These are phyloP conservation scores for Dactylellina leptospora DNA, from an alignment of 2,329 filamentous ascomycete genomes.

Conservation along the genomic window DNA sequence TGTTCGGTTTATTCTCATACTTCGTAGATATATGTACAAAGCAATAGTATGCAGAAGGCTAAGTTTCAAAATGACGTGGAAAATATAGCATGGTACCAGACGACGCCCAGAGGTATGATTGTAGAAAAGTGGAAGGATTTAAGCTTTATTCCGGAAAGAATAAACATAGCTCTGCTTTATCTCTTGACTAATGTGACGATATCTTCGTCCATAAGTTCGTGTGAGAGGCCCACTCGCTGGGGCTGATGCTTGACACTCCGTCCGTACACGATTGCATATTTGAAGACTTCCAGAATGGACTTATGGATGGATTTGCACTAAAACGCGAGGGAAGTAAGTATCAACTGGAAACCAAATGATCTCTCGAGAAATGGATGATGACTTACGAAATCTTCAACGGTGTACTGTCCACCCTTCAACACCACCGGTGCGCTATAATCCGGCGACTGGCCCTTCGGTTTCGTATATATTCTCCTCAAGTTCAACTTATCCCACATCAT, in stretches of 20 bases:
- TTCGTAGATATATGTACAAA: slow-evolving; percentile 20
- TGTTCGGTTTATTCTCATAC: too few relatives aligned
- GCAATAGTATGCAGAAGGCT: slow-evolving; percentile 15
- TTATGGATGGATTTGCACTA: slow-evolving; percentile 98
- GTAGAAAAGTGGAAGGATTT: not conserved
- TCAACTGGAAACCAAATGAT: slow-evolving; percentile 41
- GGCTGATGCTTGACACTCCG: slow-evolving; percentile 99
- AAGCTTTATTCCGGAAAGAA: not conserved
- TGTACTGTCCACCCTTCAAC: slow-evolving; percentile 80
- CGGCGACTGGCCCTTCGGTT: slow-evolving; percentile 92
- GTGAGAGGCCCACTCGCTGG: slow-evolving; percentile 87
- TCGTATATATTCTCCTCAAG: slow-evolving; percentile 92
- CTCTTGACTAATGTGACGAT: slow-evolving; percentile 73
- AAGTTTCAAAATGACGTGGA: too few relatives aligned
- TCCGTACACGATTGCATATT: slow-evolving; percentile 92
- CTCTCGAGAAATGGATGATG: slow-evolving; percentile 16
- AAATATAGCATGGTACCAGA: slow-evolving; percentile 3
- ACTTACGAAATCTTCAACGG: slow-evolving; percentile 96
- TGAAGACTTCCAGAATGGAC: slow-evolving; percentile 94
- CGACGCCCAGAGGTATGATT: slow-evolving; percentile 23
- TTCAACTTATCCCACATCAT: slow-evolving; percentile 98
- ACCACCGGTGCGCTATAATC: slow-evolving; percentile 94
- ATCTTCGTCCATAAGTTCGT: slow-evolving; percentile 95
- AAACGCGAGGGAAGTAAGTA: slow-evolving; percentile 61
- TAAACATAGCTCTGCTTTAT: not conserved